Base-by-base conservation (phyloP, 2,329 filamentous ascomycete species). In the Cryphonectria japonica region DNA sequence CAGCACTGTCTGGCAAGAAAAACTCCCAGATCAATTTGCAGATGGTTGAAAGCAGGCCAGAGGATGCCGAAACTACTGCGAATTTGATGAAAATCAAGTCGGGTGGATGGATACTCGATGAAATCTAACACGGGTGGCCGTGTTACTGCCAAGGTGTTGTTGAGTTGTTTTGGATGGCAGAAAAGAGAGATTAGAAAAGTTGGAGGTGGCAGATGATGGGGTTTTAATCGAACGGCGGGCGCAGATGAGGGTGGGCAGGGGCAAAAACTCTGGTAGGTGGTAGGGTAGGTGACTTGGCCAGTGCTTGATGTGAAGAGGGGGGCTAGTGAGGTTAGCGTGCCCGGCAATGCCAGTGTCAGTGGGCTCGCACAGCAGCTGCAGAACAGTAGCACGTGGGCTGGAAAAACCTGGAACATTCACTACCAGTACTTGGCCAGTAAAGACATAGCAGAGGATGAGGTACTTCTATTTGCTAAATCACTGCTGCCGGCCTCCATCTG, bases 31-130 rank as follows among this genome's bases (percentile, higher is more conserved):
- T 32, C 37, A 59, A 41, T 67, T 54, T 41, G 37, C 37, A 60
- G 37, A 14, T 22, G 29, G 63, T 65, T 65, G 29, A 29, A 57
- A 16, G 22, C 64, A 37, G 43, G 46, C 59, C 62, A 67, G 68
- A 43, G 66, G 60, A 59, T 59, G 68, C 62, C 41, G 69, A 66
- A 54, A 70, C 69, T 72, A 72, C 71, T 72, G 71, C 29, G 57
- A 60, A 63, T 37, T 37, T 65, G 68, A 39, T 67, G 46, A 37
- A 66, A 52, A 46, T 26, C 41, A 41, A 70, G 68, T 50, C 43
- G 43, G 57, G 19, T 19, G 50, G 63, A n/a, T 57, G 59, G 32
- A 34, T 64, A 26, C 57, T 68, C 59, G 71, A 71, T 72, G 59
- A 59, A 62, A 66, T 46, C 43, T 32, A 41, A 19, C 34, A 63